phyloP scores from a whole-genome alignment of 2,329 filamentous ascomycete genomes.

The Neonectria sp. region DNA sequence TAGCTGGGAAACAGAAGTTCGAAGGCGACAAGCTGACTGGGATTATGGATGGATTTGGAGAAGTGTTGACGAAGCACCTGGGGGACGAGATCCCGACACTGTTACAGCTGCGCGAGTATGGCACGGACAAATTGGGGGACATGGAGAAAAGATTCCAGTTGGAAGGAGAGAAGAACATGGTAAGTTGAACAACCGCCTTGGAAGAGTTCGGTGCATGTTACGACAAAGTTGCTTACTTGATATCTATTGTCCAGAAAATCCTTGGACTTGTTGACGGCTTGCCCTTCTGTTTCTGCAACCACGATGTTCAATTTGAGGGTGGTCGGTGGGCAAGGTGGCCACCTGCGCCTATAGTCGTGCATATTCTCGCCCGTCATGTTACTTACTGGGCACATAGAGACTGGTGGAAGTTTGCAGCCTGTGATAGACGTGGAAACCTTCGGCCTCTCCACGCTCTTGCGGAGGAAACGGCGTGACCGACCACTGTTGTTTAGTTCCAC shows the following conservation, averaged over 20 bases:
- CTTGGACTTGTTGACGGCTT: slow-evolving; percentile 10
- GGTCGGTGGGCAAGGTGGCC: slow-evolving; percentile 17
- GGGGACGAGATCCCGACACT: slow-evolving; percentile 18
- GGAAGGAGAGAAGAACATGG: slow-evolving; percentile 24
- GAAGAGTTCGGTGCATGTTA: neutral
- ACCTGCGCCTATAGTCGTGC: slow-evolving; percentile 7
- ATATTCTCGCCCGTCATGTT: slow-evolving; percentile 14
- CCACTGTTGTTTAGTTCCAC: too few relatives aligned
- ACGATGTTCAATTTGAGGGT: slow-evolving; percentile 18
- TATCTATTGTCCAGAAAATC: slow-evolving; percentile 9
- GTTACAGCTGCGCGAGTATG: slow-evolving; percentile 12
- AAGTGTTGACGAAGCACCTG: slow-evolving; percentile 10
- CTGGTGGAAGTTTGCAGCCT: slow-evolving; percentile 23
- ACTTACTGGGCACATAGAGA: slow-evolving; percentile 19
- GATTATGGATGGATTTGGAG: slow-evolving; percentile 22
- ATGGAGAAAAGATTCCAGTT: slow-evolving; percentile 1
- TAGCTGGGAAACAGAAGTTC: slow-evolving; percentile 1
- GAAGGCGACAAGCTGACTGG: slow-evolving; percentile 10
- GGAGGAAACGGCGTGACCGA: neutral
- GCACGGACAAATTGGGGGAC: neutral
- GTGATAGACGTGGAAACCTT: slow-evolving; percentile 13
- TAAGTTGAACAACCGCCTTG: neutral
- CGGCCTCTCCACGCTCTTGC: slow-evolving; percentile 6
- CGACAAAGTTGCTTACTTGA: neutral
- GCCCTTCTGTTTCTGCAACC: slow-evolving; percentile 16